These are phyloP conservation scores for Kwoniella dendrophila DNA, from an alignment of 768 basidiomycete species.

Conservation along the genomic window DNA sequence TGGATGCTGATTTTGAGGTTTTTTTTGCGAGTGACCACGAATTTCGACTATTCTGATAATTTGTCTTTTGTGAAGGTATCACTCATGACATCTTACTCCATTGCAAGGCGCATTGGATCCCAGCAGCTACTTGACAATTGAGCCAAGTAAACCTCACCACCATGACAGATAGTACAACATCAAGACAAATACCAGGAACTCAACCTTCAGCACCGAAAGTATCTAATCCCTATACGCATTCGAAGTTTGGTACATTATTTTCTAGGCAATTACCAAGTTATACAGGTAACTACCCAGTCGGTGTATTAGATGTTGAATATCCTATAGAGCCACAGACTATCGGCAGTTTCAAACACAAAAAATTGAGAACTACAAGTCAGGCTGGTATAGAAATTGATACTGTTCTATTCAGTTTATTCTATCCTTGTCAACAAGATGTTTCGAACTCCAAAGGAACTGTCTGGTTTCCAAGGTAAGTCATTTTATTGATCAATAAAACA, in stretches of 20 bases:
- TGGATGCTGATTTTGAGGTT: no score
- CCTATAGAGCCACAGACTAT: constrained; percentile 20
- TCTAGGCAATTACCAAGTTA: constrained; percentile 17
- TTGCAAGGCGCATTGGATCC: no score
- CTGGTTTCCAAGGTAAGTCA: constrained; percentile 24
- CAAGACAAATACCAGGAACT: constrained; percentile 15
- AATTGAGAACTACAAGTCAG: background rate
- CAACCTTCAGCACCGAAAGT: constrained; percentile 16
- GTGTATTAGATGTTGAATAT: constrained; percentile 20
- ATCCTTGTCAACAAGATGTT: constrained; percentile 18
- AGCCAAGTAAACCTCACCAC: background rate
- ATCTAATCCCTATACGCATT: constrained; percentile 10
- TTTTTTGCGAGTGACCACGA: no score
- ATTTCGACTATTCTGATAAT: no score
- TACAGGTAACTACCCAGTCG: constrained; percentile 18
- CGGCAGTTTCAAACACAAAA: constrained; percentile 18
- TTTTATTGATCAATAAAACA: background rate
- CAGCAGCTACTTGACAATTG: no score
- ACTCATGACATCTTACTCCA: no score
- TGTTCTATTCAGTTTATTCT: constrained; percentile 28
- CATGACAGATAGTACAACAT: constrained; percentile 16
- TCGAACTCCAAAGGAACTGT: constrained; percentile 10
- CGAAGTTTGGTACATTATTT: constrained; percentile 9
- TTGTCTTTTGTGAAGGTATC: no score
- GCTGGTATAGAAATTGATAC: constrained; percentile 30